phyloP scores from a whole-genome alignment of 2,329 filamentous ascomycete genomes.

The Hypoxylon sp. region DNA sequence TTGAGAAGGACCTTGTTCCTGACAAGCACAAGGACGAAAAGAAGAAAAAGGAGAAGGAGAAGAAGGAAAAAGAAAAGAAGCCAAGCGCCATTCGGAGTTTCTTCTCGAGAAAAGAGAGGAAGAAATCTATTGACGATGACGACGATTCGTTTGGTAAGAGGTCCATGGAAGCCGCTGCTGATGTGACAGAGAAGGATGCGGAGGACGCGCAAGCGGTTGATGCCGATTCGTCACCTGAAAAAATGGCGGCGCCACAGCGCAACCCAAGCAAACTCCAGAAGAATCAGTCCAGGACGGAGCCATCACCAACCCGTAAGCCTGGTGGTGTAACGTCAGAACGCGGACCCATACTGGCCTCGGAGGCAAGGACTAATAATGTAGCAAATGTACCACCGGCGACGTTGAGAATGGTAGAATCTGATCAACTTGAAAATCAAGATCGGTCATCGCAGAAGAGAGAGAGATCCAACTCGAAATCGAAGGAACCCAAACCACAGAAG shows the following conservation, averaged over 20 bases:
- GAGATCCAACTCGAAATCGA: constrained; percentile 58
- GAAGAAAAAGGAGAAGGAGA: constrained; percentile 75
- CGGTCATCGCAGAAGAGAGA: constrained; percentile 60
- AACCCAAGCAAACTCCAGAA: constrained; percentile 80
- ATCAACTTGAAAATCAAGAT: constrained; percentile 59
- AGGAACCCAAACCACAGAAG: constrained; percentile 65
- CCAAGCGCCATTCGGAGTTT: constrained; percentile 67
- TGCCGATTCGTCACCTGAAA: constrained; percentile 64
- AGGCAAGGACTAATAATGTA: constrained; percentile 64
- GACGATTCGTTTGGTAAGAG: constrained; percentile 74
- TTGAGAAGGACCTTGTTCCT: constrained; percentile 66
- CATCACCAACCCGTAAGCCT: constrained; percentile 62
- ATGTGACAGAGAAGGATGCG: constrained; percentile 56
- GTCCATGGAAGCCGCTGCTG: constrained; percentile 68
- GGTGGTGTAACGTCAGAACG: constrained; percentile 56
- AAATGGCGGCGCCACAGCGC: constrained; percentile 63
- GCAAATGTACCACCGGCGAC: constrained; percentile 68
- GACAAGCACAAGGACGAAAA: constrained; percentile 72
- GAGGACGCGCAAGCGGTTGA: constrained; percentile 63
- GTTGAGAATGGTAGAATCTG: constrained; percentile 72
- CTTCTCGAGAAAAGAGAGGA: constrained; percentile 75
- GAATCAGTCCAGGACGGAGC: constrained; percentile 67
- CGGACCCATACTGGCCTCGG: constrained; percentile 44
- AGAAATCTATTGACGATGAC: constrained; percentile 69
- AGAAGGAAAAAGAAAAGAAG: constrained; percentile 63